Base-by-base conservation (phyloP, 2,329 filamentous ascomycete genomes). In the Arthrinium phaeospermum region DNA sequence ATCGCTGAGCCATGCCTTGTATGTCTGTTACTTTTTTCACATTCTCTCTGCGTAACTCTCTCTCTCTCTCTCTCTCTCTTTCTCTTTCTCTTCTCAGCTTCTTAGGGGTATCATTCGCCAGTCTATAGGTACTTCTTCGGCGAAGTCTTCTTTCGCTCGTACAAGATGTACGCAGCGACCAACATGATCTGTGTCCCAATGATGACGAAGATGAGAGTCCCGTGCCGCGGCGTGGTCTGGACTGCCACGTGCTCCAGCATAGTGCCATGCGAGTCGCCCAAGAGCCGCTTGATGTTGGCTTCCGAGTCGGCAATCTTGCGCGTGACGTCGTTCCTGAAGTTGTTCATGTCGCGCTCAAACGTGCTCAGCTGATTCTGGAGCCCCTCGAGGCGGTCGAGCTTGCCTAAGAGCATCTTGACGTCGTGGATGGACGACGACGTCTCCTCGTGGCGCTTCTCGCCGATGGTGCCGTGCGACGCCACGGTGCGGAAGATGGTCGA, bases 101-200 rank as follows among this genome's bases (percentile, higher is more conserved):
- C 22, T 34, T 8, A 41, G 57, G 57, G 57, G 57, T 64, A 64
- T 64, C 34, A 41, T 64, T n/a, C 16, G 41, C 34, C 57, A 64
- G 57, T 57, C 47, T 86, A 98, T 80, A 98, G 84, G 82, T 95
- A 98, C 85, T 98, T 98, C 88, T 98, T 98, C n/a, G 94, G 94
- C 82, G 91, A 90, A 75, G 87, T 91, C 83, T 92, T 90, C 79
- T 92, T 91, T 77, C 91, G 89, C 88, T 97, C 97, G 84, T 98
- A 98, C 73, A 91, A 80, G 49, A 94, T 81, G 80, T 95, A 98
- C 0, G 87, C 89, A 2, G 83, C 90, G 0, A 90, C 90, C 45
- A 97, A 85, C 75, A 94, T 80, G 68, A 93, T 79, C 83, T 98
- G 95, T 75, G 94, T 90, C 24, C 89, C 91, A 71, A 98, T 85